phyloP scores from a whole-genome alignment of 441 rosid species.

The Pelargonium fulgidum region DNA sequence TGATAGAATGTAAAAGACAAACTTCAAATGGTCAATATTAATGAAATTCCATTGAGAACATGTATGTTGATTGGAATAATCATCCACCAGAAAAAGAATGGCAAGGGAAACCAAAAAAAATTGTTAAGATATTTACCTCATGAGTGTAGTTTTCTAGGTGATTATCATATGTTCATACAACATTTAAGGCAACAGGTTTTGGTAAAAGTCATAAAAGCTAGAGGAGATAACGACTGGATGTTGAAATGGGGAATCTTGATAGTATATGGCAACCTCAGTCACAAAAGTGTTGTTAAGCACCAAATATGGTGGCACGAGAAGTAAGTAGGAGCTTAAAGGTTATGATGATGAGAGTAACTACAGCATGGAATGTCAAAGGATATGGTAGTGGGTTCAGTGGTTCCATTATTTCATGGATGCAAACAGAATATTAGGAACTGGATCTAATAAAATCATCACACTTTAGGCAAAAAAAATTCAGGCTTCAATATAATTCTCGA shows the following conservation, averaged over 20 bases:
- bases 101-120: neutral
- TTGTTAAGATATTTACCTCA: neutral
- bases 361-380: neutral
- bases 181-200: too few species aligned
- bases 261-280: too few species aligned
- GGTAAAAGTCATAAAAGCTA: too few species aligned
- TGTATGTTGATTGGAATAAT: neutral
- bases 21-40: neutral
- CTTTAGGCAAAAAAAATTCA: neutral
- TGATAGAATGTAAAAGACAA: neutral
- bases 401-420: neutral
- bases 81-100: neutral
- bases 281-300: too few species aligned
- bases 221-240: too few species aligned
- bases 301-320: too few species aligned
- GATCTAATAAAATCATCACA: neutral
- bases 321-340: too few species aligned
- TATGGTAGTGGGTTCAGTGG: neutral
- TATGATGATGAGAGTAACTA: too few species aligned
- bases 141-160: neutral
- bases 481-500: neutral
- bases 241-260: too few species aligned
- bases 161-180: neutral
- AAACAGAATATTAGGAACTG: neutral
- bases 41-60: neutral